Base-by-base conservation (phyloP, 139 green algal genomes). In the Chlorella sp. region DNA sequence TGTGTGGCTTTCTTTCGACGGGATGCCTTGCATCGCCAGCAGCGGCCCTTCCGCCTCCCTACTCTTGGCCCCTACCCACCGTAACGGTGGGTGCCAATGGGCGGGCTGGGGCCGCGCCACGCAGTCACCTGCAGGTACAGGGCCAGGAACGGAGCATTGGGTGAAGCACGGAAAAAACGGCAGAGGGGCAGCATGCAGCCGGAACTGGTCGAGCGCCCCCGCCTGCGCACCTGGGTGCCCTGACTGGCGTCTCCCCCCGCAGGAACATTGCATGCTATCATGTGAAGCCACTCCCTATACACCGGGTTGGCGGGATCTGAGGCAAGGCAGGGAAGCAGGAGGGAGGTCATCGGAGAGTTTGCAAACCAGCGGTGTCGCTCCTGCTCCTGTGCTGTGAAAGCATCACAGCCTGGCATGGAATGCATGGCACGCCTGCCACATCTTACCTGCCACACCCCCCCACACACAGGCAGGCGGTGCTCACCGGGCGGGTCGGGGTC, bases 31-130 rank as follows among this genome's bases (percentile, higher is more conserved):
- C n/a, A n/a, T n/a, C n/a, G n/a, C n/a, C n/a, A n/a, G n/a, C n/a
- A n/a, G n/a, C n/a, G n/a, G n/a, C n/a, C n/a, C n/a, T 69, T 32
- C 21, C 62, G 4, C 62, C 64, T 70, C 28, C 7, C 34, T 39
- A 23, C 64, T 70, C 11, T 28, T 36, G 64, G 4, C 2, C n/a
- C n/a, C 34, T 51, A 0, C 65, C 4, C 30, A 60, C 70, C 73
- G 80, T 85, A 85, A 32, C 80, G 80, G 47, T 85, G 80, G 6
- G 67, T 78, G 65, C 80, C 80, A 3, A 67, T 64, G 26, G 79
- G 79, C 26, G 79, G 79, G 34, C 18, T 28, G 36, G 76, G 76
- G 0, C 76, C 76, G 30, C 64, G 64, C 30, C 36, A 82, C 36
- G 20, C 28, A 9, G 60, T 26, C n/a, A 82, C 57, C 60, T 82